These are phyloP conservation scores for Diaporthe batatas DNA, from an alignment of 2,329 filamentous ascomycete species.

Conservation along the genomic window DNA sequence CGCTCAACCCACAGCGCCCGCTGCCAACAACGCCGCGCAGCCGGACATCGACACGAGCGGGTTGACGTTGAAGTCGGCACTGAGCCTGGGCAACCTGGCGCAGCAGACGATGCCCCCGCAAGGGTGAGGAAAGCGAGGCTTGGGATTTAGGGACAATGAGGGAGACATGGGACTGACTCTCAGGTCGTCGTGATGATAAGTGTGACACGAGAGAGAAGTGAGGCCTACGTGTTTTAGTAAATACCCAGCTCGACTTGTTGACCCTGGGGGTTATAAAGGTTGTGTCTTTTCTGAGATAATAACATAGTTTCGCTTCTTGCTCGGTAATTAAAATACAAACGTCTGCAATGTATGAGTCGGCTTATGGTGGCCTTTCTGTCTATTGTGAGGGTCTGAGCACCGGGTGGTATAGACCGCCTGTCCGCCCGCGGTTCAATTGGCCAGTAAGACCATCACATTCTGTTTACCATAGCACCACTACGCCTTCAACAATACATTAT, in stretches of 20 bases:
- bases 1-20: slow-evolving; percentile 41
- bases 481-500: no score
- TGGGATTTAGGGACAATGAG: background rate
- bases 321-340: background rate
- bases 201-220: slow-evolving; percentile 25
- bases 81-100: slow-evolving; percentile 60
- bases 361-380: background rate
- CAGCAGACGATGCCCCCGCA: slow-evolving; percentile 44
- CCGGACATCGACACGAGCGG: slow-evolving; percentile 56
- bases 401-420: background rate
- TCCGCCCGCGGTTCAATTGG: background rate
- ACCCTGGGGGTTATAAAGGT: slow-evolving; percentile 31
- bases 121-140: background rate
- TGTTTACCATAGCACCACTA: no score
- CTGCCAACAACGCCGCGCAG: slow-evolving; percentile 44
- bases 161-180: background rate
- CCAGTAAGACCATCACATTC: no score
- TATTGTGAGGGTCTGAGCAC: background rate
- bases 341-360: background rate
- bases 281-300: slow-evolving; percentile 19
- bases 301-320: slow-evolving; percentile 29
- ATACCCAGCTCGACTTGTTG: slow-evolving; percentile 29
- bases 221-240: slow-evolving; percentile 28
- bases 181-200: background rate
- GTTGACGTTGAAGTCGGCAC: slow-evolving; percentile 57